A percentile compares a stretch with the other conserved stretches of the same genome.
Conservation (phyloP, 345 rosid genomes). For the Eucalyptus pumila region DNA sequence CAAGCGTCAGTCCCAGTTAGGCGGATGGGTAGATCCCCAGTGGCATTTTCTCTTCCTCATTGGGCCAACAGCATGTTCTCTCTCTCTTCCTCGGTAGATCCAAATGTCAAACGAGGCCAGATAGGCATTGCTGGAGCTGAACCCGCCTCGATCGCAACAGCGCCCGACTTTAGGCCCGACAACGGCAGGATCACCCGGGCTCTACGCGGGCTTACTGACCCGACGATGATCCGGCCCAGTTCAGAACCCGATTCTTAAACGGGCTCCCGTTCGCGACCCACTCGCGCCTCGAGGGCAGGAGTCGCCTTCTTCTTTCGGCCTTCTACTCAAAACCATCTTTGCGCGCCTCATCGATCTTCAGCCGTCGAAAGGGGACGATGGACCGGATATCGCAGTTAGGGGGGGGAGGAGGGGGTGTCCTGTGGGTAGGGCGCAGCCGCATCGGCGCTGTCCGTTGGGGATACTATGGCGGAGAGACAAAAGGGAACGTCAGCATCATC, state of each 20-base stretch:
- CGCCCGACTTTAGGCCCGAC: not conserved
- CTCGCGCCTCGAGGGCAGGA: not conserved
- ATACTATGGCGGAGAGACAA: not conserved
- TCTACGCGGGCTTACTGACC: not conserved
- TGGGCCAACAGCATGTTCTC: not conserved
- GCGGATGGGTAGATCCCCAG: not conserved
- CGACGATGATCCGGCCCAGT: not conserved
- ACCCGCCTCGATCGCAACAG: not conserved
- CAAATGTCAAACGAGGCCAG: not conserved
- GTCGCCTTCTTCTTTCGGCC: not conserved
- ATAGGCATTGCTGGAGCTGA: not conserved
- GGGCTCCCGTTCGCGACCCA: not conserved
- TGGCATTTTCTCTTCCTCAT: not conserved
- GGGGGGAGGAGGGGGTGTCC: not conserved
- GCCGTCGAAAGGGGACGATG: not conserved
- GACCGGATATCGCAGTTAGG: not conserved
- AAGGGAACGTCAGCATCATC: not conserved
- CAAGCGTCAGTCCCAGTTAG: not conserved
- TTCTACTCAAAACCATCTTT: not conserved
- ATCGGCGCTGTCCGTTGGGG: not conserved
- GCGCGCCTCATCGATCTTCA: not conserved
- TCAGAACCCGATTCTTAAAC: not conserved
- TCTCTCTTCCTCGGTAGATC: not conserved
- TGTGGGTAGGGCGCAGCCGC: not conserved
- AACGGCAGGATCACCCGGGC: not conserved